Base-by-base conservation (phyloP, 2,329 filamentous ascomycete species). In the Botrytis aclada region DNA sequence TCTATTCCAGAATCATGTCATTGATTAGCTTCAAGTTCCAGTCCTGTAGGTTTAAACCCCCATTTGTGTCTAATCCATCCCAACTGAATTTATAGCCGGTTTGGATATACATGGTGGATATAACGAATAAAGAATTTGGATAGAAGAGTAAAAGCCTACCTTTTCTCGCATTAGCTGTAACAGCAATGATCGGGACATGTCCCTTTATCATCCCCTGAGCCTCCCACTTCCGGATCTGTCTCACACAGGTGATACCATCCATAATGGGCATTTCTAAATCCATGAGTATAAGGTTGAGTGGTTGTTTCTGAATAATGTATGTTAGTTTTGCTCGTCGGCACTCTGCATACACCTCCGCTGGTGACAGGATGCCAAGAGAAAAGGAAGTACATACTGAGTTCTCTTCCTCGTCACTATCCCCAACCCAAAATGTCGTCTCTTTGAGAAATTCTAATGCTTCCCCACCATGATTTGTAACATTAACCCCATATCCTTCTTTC, bases 241-340 rank as follows among this genome's bases (percentile, higher is more conserved):
- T 86, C 18, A 92, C 90, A 76, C 92, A 93, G 2, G 90, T 90
- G 82, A 92, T 87, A 51, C 92, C 92, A 77, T 94, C 91, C 92
- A 94, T 94, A 62, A 94, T 86, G 1, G 92, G 92, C 92, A 94
- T 94, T 78, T 94, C 92, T 64, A 93, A 85, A 78, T 95, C 92
- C 92, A 94, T 94, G 6, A 94, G 81, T 16, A 94, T 89, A 58
- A 94, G 85, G 25, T 64, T 54, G 1, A 88, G 88, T 39, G 92
- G 86, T 64, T 88, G 84, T 32, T 85, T 81, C 3, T 61, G 34
- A 32, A 64, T 2, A 8, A 37, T 16, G 18, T 14, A 8, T 16
- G 6, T 62, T 63, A 60, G 58, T 29, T 37, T 37, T 37, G 37
- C 37, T 37, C 37, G 37, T 22, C n/a, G 47, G 12, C 12, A 54